Evolutionary conservation across 2,329 filamentous ascomycete species (phyloP).

Genomic region (Aspergillus bombycis): DNA sequence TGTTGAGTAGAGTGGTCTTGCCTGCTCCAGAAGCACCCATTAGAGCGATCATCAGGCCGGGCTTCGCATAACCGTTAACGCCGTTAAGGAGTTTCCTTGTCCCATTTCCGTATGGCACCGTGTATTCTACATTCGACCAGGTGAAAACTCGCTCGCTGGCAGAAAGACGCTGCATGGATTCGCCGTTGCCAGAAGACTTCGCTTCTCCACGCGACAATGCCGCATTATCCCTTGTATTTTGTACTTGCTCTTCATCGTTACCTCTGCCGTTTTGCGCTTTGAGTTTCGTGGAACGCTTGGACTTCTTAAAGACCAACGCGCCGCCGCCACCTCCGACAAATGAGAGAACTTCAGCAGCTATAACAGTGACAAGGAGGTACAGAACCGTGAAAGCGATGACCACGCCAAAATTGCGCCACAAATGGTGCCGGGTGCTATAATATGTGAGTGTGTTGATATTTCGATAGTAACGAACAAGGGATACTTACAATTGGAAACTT

Average conservation of each 20-base stretch:
- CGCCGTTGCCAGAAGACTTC: constrained; percentile 32
- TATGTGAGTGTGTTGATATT: not conserved
- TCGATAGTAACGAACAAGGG: not conserved
- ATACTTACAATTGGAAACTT: constrained; percentile 55
- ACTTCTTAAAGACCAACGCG: constrained; percentile 71
- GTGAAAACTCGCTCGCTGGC: constrained; percentile 69
- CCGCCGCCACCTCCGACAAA: constrained; percentile 67
- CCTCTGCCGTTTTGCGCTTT: constrained; percentile 48
- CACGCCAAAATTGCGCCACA: constrained; percentile 77
- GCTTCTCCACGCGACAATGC: constrained; percentile 33
- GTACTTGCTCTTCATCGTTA: constrained; percentile 63
- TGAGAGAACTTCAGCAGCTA: constrained; percentile 69
- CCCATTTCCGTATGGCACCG: constrained; percentile 68
- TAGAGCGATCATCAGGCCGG: constrained; percentile 76
- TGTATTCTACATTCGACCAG: constrained; percentile 72
- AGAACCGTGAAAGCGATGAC: constrained; percentile 74
- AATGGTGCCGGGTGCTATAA: constrained; percentile 51
- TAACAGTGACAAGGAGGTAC: constrained; percentile 72
- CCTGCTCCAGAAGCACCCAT: constrained; percentile 83
- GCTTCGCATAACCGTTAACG: constrained; percentile 77
- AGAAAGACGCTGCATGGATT: constrained; percentile 48
- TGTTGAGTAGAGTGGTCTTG: constrained; percentile 82
- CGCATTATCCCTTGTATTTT: constrained; percentile 30
- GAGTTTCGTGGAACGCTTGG: constrained; percentile 61
- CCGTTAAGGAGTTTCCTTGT: constrained; percentile 67